phyloP scores from a whole-genome alignment of 1,284 basidiomycete species.

The Cryptococcus sp. region DNA sequence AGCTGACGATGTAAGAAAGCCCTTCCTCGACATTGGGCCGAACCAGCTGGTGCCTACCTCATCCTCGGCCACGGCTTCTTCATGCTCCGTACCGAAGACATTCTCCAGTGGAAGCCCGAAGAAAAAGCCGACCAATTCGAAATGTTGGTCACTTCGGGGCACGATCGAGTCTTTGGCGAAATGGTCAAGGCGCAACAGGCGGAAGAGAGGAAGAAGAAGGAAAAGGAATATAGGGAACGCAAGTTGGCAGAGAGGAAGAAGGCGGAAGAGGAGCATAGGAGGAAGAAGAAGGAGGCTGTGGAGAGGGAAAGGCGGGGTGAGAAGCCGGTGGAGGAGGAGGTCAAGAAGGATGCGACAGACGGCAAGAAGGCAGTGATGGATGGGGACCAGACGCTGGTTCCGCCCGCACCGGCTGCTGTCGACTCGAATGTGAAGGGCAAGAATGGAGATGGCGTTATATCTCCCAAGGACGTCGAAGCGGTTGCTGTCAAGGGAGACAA shows the following conservation, averaged over 20 bases:
- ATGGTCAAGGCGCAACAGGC: conserved; percentile 61
- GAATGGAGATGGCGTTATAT: conserved; percentile 1
- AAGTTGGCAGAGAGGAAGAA: conserved; percentile 53
- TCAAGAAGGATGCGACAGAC: conserved; percentile 3
- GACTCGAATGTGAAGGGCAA: conserved; percentile 1
- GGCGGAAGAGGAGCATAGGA: conserved; percentile 14
- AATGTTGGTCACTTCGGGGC: conserved; percentile 19
- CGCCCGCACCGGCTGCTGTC: neutral
- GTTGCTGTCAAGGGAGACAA: conserved; percentile 5
- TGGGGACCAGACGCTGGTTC: conserved; percentile 5
- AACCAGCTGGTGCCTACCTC: conserved; percentile 26
- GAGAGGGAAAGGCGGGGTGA: neutral
- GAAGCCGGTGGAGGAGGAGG: conserved; percentile 4
- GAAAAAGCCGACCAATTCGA: conserved; percentile 24
- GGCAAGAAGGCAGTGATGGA: conserved; percentile 1
- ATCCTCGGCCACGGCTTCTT: conserved; percentile 67
- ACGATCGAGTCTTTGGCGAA: conserved; percentile 39
- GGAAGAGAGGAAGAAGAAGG: conserved; percentile 52
- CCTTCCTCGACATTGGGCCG: conserved; percentile 10
- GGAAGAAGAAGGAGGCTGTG: conserved; percentile 17
- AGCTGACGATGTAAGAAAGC: conserved; percentile 19
- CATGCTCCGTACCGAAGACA: conserved; percentile 52
- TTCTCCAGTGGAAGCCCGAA: conserved; percentile 25
- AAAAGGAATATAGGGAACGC: conserved; percentile 44
- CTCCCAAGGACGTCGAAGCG: conserved; percentile 4